These are phyloP conservation scores for Geosiphon pyriformis DNA, from an alignment of 192 early-diverging fungal species.

Conservation along the genomic window DNA sequence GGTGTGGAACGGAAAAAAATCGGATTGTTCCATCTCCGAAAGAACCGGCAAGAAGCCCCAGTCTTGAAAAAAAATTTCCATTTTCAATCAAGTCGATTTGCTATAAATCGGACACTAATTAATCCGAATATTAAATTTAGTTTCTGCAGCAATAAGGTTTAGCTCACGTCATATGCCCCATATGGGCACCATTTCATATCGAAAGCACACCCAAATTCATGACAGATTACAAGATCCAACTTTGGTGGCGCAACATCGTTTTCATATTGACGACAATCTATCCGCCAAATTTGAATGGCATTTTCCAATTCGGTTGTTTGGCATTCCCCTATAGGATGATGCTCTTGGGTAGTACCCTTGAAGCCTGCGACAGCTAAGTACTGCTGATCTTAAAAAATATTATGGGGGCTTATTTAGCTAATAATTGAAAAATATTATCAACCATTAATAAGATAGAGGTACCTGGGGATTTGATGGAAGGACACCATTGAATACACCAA, in stretches of 20 bases:
- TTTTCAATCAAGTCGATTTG: background rate
- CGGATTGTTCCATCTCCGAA: conserved; percentile 34
- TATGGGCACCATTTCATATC: conserved; percentile 43
- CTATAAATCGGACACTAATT: background rate
- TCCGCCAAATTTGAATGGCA: conserved; percentile 40
- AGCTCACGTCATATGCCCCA: conserved; percentile 32
- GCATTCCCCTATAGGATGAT: conserved; percentile 17
- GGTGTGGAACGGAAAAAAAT: conserved; percentile 33
- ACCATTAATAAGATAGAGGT: background rate
- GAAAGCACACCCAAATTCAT: conserved; percentile 31
- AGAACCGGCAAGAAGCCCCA: conserved; percentile 33
- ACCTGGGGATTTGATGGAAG: conserved; percentile 15
- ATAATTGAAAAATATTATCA: conserved; percentile 1
- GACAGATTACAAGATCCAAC: conserved; percentile 39
- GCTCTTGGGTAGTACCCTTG: conserved; percentile 21
- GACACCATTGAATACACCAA: conserved; percentile 37
- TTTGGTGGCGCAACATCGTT: conserved; percentile 1
- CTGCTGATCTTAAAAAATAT: conserved; percentile 10
- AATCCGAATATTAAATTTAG: background rate
- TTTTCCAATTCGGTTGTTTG: conserved; percentile 22
- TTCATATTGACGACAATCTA: conserved; percentile 19
- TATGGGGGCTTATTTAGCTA: background rate
- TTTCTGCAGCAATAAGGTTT: background rate
- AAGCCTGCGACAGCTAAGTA: conserved; percentile 39
- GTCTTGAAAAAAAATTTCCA: conserved; percentile 14